Conservation (phyloP, 495 filamentous ascomycete genomes). For the Penicillium tannophilum region DNA sequence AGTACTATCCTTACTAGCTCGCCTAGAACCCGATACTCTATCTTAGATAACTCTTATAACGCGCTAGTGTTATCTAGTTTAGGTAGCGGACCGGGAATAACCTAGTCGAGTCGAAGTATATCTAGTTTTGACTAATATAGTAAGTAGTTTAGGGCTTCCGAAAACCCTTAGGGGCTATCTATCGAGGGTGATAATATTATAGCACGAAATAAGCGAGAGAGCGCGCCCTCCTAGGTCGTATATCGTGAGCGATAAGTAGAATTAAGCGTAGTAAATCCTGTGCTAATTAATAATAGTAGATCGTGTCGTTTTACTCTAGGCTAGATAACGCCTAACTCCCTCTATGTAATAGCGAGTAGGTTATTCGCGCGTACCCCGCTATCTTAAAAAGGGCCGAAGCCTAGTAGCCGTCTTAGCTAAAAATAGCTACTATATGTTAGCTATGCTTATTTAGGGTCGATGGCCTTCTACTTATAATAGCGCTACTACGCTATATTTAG, state of each 20-base stretch:
- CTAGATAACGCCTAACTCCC: constrained; percentile 31
- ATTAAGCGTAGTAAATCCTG: constrained; percentile 17
- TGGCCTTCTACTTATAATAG: constrained; percentile 16
- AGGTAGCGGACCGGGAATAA: not conserved
- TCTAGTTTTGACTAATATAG: not conserved
- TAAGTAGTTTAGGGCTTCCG: constrained; percentile 24
- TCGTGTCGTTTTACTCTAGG: constrained; percentile 27
- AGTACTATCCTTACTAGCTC: constrained; percentile 1
- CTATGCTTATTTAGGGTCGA: not conserved
- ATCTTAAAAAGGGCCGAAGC: constrained; percentile 40
- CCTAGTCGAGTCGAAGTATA: constrained; percentile 4
- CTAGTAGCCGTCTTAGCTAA: constrained; percentile 27
- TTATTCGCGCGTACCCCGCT: constrained; percentile 38
- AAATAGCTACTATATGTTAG: constrained; percentile 27
- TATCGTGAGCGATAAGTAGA: not conserved
- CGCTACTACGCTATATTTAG: constrained; percentile 24
- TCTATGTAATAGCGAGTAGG: constrained; percentile 28
- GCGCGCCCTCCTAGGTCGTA: constrained; percentile 6
- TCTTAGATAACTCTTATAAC: not conserved
- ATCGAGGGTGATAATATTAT: constrained; percentile 24
- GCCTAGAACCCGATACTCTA: not conserved
- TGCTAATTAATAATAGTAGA: constrained; percentile 38
- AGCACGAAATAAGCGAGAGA: constrained; percentile 19
- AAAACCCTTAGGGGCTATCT: constrained; percentile 22
- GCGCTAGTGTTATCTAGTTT: constrained; percentile 3